A percentile compares a stretch with the other conserved stretches of the same genome.
Evolutionary conservation across 192 early-diverging fungal genomes (phyloP).

Genomic region (Backusella tuberculispora): DNA sequence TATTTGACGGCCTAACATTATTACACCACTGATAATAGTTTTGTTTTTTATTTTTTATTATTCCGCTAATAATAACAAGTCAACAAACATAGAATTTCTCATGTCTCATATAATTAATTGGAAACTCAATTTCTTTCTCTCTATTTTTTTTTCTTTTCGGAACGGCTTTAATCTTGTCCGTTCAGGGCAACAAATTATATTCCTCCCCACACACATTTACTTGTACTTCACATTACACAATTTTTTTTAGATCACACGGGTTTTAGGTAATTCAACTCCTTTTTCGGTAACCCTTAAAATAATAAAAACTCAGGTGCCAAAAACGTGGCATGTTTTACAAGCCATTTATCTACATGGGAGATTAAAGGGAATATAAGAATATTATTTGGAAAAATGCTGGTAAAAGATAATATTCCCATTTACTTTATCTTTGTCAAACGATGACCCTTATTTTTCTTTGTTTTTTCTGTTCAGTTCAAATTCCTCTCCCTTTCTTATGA

Average conservation of each 20-base stretch:
- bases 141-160: background rate
- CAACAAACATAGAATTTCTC: no score
- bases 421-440: background rate
- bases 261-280: slow-evolving; percentile 7
- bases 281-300: background rate
- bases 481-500: background rate
- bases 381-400: background rate
- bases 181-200: background rate
- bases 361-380: background rate
- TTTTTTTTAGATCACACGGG: background rate
- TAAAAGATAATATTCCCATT: background rate
- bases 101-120: slow-evolving; percentile 12
- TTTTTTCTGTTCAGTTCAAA: background rate
- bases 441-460: slow-evolving; percentile 14
- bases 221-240: no score
- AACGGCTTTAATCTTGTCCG: background rate
- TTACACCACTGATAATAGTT: background rate
- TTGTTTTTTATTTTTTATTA: no score
- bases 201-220: background rate
- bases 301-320: slow-evolving; percentile 6
- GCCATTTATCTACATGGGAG: background rate
- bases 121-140: no score
- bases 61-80: no score
- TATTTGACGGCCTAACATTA: background rate
- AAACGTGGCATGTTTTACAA: slow-evolving; percentile 16